Percentiles rank a stretch among this genome's conserved stretches.
These are phyloP conservation scores for apple (Malus domestica) DNA, from an alignment of 306 rosid genomes.

Conservation along the genomic window DNA sequence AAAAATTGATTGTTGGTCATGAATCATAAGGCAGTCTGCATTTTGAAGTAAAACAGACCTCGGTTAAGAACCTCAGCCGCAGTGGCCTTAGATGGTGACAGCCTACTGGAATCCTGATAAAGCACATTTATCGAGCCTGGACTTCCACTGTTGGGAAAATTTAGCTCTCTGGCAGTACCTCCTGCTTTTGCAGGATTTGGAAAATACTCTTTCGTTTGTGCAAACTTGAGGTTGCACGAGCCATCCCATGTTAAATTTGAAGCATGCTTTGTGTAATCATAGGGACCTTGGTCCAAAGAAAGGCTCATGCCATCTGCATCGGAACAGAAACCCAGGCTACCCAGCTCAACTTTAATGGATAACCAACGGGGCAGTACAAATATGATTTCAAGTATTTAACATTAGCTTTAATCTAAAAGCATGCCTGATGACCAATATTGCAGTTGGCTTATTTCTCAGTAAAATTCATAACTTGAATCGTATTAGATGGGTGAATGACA, in stretches of 20 bases:
- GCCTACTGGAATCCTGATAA: constrained; percentile 35
- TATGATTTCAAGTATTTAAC: not conserved
- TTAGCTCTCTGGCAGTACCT: constrained; percentile 13
- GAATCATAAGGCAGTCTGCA: not conserved
- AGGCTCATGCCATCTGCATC: constrained; percentile 42
- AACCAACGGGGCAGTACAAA: not conserved
- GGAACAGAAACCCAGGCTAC: not conserved
- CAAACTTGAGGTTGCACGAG: constrained; percentile 23
- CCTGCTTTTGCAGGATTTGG: constrained; percentile 41
- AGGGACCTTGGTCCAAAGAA: constrained; percentile 26
- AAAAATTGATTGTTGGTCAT: not conserved
- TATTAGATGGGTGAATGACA: too few species aligned
- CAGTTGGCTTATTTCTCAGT: not conserved
- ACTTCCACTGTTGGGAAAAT: constrained; percentile 20
- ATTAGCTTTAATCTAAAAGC: not conserved
- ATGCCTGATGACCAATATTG: not conserved
- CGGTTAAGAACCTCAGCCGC: constrained; percentile 30
- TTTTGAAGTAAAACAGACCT: constrained; percentile 36
- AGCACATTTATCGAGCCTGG: constrained; percentile 22
- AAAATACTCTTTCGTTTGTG: constrained; percentile 51
- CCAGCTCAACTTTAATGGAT: not conserved
- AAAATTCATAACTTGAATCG: too few species aligned
- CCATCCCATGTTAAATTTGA: constrained; percentile 45
- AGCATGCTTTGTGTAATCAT: constrained; percentile 31
- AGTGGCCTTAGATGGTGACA: constrained; percentile 33